Evolutionary conservation across 73 alveolate species (phyloP), one percentile per base, ranked within the genome.

Genomic region (Effrenium voratum): DNA sequence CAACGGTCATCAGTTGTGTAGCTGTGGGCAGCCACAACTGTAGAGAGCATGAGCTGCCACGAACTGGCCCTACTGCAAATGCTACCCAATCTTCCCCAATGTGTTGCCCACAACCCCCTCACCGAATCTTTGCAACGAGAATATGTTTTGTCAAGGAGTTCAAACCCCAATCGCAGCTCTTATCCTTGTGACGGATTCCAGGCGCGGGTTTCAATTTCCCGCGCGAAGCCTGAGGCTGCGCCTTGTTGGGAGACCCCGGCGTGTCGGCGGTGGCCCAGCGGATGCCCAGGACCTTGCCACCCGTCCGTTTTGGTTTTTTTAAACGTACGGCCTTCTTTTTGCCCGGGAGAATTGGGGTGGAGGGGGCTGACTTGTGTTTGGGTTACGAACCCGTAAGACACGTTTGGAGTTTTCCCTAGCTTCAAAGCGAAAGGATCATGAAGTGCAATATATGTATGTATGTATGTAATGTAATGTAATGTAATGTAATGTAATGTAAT

Each of bases 271-370:
- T 82, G 22, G 72, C 73, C 45, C 34, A 82, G 92, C 47, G 49
- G 73, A 34, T 82, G 55, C 92, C 92, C 10, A 16, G 49, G 73
- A 82, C 52, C 52, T 82, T 82, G 92, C 19, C 34, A 12, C 75
- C 13, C 5, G 47, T n/a, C n/a, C n/a, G n/a, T n/a, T n/a, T n/a
- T n/a, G 47, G 77, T 34, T 63, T 2, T 0, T 30, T 8, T 46
- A 34, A 22, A 13, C 16, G 30, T 66, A 40, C 79, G 40, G 40
- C 16, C 43, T 24, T 28, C 41, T 0, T 66, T 19, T 66, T 66
- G 79, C 0, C 41, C 79, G 16, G 41, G 16, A 24, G 79, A 24
- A 24, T 0, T n/a, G 79, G 16, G 40, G 79, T 24, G 40, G 40
- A 28, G 79, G 79, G 26, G 63, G 63, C 63, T 12, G 63, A 19